phyloP scores from a whole-genome alignment of 2,329 filamentous ascomycete species.

The Blastomyces silverae region DNA sequence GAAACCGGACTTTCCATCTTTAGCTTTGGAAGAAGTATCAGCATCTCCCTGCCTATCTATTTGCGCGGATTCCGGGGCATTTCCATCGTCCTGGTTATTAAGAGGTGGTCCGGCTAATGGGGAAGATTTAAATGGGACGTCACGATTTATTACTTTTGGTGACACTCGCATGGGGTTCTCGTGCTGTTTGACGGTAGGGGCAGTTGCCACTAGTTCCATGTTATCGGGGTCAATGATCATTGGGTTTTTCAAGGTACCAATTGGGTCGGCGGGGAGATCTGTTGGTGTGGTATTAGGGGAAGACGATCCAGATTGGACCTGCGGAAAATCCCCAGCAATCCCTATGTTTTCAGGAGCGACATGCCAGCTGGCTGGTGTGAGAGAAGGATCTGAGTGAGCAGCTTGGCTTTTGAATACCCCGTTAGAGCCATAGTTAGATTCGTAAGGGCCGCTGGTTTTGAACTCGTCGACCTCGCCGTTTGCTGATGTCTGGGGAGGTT shows the following conservation, averaged over 20 bases:
- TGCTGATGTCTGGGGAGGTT: neutral
- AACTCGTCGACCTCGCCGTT: neutral
- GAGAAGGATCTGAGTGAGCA: neutral
- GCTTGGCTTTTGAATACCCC: neutral
- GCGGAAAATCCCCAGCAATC: neutral
- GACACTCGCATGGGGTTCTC: conserved; percentile 11
- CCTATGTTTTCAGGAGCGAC: neutral
- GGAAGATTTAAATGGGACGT: conserved; percentile 30
- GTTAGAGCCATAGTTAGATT: neutral
- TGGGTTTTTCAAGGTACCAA: neutral
- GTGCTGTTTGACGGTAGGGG: neutral
- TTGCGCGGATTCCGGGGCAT: conserved; percentile 6
- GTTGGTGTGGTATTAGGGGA: neutral
- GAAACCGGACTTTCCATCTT: conserved; percentile 6
- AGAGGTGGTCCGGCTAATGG: conserved; percentile 28
- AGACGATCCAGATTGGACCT: neutral
- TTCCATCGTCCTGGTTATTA: conserved; percentile 13
- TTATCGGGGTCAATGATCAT: neutral
- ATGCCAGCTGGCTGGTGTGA: neutral
- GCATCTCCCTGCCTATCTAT: neutral
- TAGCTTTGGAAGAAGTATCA: neutral
- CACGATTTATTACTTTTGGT: conserved; percentile 16
- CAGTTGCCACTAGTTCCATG: neutral
- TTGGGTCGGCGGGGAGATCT: neutral
- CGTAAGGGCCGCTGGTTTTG: conserved; percentile 9